phyloP scores from a whole-genome alignment of 2,329 filamentous ascomycete genomes.

The Blastomyces silverae region DNA sequence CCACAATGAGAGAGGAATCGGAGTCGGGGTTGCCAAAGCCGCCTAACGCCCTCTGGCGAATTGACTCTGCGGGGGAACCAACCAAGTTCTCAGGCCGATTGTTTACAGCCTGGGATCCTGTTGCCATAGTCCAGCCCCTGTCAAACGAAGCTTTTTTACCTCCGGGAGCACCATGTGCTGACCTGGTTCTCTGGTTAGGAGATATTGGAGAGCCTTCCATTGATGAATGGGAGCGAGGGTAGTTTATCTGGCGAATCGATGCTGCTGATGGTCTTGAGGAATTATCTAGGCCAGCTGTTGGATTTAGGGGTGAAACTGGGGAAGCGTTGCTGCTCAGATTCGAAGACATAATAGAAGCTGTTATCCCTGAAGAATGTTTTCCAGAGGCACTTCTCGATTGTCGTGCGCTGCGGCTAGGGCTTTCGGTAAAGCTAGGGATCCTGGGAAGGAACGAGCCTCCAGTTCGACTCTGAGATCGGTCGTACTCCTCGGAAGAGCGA shows the following conservation, averaged over 20 bases:
- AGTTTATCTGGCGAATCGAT: slow-evolving; percentile 72
- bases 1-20: slow-evolving; percentile 30
- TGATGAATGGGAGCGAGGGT: slow-evolving; percentile 80
- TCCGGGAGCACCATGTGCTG: slow-evolving; percentile 37
- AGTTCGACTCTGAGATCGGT: slow-evolving; percentile 39
- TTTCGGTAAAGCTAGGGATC: slow-evolving; percentile 37
- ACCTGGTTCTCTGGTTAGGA: slow-evolving; percentile 20
- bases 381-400: slow-evolving; percentile 17
- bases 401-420: slow-evolving; percentile 11
- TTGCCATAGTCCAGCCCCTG: slow-evolving; percentile 51
- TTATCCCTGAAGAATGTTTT: slow-evolving; percentile 18
- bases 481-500: slow-evolving; percentile 38
- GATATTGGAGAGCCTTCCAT: slow-evolving; percentile 58
- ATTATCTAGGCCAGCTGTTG: slow-evolving; percentile 39
- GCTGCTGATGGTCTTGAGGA: slow-evolving; percentile 63
- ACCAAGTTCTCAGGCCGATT: slow-evolving; percentile 30
- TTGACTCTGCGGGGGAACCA: slow-evolving; percentile 25
- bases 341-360: slow-evolving; percentile 30
- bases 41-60: slow-evolving; percentile 22
- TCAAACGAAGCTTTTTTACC: slow-evolving; percentile 55
- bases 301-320: slow-evolving; percentile 41
- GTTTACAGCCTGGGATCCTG: slow-evolving; percentile 31
- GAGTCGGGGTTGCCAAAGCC: slow-evolving; percentile 26
- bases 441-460: slow-evolving; percentile 39
- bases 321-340: slow-evolving; percentile 36